Evolutionary conservation across 2,329 filamentous ascomycete species (phyloP).

Genomic region (Emmonsiellopsis sp.): DNA sequence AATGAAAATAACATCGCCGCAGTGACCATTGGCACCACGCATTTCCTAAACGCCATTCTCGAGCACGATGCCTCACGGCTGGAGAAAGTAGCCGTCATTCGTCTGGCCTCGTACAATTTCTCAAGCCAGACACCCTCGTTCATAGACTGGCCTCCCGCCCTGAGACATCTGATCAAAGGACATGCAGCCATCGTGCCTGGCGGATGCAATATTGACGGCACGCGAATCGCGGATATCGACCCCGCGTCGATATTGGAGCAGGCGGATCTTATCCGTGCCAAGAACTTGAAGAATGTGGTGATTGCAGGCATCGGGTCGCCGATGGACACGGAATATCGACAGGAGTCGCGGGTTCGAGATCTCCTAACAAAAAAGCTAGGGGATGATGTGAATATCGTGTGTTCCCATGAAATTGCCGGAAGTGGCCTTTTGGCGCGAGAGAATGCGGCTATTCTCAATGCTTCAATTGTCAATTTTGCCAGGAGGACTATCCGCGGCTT

Average conservation of each 20-base stretch:
- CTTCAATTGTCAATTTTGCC: conserved; percentile 51
- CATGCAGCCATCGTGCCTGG: conserved; percentile 6
- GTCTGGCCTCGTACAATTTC: conserved; percentile 20
- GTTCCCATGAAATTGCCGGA: conserved; percentile 13
- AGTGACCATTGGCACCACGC: conserved; percentile 42
- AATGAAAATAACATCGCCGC: conserved; percentile 34
- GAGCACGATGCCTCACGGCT: conserved; percentile 38
- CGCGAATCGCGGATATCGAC: conserved; percentile 3
- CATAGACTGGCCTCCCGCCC: conserved; percentile 36
- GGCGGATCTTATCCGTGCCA: not conserved
- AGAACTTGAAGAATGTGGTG: conserved; percentile 6
- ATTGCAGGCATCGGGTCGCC: conserved; percentile 8
- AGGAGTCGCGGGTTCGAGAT: conserved; percentile 5
- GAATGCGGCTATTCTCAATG: conserved; percentile 58
- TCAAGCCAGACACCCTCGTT: conserved; percentile 33
- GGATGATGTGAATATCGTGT: conserved; percentile 4
- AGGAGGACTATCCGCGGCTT: conserved; percentile 50
- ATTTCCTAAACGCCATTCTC: conserved; percentile 44
- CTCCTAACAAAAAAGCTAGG: conserved; percentile 3
- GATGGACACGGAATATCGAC: conserved; percentile 6
- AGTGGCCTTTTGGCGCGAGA: conserved; percentile 48
- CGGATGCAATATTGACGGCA: conserved; percentile 6
- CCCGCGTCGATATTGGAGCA: not conserved
- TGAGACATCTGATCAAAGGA: conserved; percentile 16
- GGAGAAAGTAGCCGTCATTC: conserved; percentile 38